Conservation (phyloP, 768 basidiomycete genomes). For the Candolleomyces efflorescens region DNA sequence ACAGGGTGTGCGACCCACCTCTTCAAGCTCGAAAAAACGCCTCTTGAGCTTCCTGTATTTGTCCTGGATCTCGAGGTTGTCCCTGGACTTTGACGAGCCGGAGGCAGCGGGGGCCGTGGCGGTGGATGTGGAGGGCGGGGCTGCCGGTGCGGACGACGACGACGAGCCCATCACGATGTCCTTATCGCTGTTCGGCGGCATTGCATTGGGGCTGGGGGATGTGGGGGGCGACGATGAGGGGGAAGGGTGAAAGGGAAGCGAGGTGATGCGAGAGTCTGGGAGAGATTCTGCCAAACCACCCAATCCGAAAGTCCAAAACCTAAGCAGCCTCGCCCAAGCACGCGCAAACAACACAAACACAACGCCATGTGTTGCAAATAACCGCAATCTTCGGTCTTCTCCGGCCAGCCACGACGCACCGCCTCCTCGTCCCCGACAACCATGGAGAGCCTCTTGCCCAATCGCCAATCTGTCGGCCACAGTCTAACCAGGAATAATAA, state of each 20-base stretch:
- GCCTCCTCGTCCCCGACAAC: neutral
- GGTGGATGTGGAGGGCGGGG: conserved; percentile 17
- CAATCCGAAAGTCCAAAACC: conserved; percentile 30
- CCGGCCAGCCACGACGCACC: neutral
- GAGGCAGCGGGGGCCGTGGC: conserved; percentile 17
- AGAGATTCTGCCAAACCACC: conserved; percentile 5
- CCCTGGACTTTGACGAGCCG: conserved; percentile 26
- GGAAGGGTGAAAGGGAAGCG: conserved; percentile 22
- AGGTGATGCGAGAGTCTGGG: conserved; percentile 15
- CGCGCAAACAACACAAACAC: conserved; percentile 33
- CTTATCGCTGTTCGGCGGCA: conserved; percentile 7
- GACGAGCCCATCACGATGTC: conserved; percentile 24
- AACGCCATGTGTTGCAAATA: conserved; percentile 39
- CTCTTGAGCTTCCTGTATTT: conserved; percentile 65
- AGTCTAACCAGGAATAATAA: no score
- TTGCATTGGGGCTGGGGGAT: neutral
- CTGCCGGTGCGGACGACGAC: conserved; percentile 34
- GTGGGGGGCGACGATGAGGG: neutral
- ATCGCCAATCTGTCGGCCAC: no score
- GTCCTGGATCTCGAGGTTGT: conserved; percentile 47
- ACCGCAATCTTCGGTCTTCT: neutral
- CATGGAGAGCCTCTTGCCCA: no score
- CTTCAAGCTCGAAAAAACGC: conserved; percentile 63
- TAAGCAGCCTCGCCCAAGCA: conserved; percentile 22
- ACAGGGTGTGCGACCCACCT: conserved; percentile 42